These are phyloP conservation scores for Calophaca sinica DNA, from an alignment of 306 rosid genomes.

Conservation along the genomic window DNA sequence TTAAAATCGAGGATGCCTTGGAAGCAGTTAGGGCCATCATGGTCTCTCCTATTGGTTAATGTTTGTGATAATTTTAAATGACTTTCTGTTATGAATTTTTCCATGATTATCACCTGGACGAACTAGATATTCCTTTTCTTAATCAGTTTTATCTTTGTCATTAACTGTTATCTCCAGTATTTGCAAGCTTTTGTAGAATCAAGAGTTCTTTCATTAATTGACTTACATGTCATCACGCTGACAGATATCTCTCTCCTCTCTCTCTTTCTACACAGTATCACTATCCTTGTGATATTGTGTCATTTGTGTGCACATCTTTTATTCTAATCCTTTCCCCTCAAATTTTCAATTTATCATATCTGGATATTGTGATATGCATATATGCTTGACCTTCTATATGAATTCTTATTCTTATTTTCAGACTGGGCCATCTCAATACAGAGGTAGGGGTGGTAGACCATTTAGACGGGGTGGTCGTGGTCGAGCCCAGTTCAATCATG, in stretches of 20 bases:
- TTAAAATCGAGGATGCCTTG: constrained; percentile 39
- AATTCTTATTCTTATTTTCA: constrained; percentile 62
- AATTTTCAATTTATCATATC: constrained; percentile 29
- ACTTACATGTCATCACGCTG: constrained; percentile 28
- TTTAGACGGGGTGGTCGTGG: constrained; percentile 73
- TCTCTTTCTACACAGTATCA: neutral
- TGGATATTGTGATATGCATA: constrained; percentile 43
- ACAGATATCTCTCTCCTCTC: neutral
- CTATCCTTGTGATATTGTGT: constrained; percentile 31
- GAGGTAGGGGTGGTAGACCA: constrained; percentile 79
- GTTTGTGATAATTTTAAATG: constrained; percentile 22
- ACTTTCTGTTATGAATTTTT: neutral
- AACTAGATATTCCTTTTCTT: constrained; percentile 41
- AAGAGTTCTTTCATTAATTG: constrained; percentile 20
- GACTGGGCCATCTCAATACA: constrained; percentile 67
- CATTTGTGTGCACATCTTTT: constrained; percentile 19
- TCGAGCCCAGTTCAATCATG: neutral
- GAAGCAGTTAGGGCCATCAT: constrained; percentile 36
- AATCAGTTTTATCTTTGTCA: constrained; percentile 27
- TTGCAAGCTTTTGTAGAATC: constrained; percentile 22
- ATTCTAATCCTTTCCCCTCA: constrained; percentile 9
- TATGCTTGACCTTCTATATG: constrained; percentile 54
- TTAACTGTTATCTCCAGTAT: constrained; percentile 18
- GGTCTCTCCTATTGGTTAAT: neutral
- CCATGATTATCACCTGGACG: constrained; percentile 22